Evolutionary conservation across 78 protist species (phyloP).

Genomic region (Mantamonas sphyraenae): DNA sequence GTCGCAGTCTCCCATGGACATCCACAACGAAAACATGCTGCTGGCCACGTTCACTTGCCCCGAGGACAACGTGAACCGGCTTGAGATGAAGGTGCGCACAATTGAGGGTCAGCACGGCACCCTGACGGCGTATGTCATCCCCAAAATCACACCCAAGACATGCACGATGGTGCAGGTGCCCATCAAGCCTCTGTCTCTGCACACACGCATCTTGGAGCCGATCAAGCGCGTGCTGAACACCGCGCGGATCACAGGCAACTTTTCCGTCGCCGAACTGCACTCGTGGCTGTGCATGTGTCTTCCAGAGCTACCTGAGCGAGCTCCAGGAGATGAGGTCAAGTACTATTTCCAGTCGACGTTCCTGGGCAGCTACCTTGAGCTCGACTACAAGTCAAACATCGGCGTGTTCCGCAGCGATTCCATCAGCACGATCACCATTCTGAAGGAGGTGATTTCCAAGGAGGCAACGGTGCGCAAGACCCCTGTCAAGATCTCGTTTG

Average conservation of each 20-base stretch:
- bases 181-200: conserved; percentile 32
- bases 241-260: conserved; percentile 12
- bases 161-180: not conserved
- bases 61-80: not conserved
- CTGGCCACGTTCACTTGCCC: conserved; percentile 16
- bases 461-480: conserved; percentile 29
- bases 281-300: conserved; percentile 12
- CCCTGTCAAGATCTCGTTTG: not conserved
- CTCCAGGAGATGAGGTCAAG: not conserved
- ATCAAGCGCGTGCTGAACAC: not conserved
- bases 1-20: too few species aligned
- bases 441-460: conserved; percentile 22
- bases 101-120: conserved; percentile 34
- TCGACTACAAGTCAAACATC: not conserved
- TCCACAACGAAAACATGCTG: not conserved
- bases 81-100: conserved; percentile 18
- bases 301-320: conserved; percentile 22
- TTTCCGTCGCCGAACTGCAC: conserved; percentile 23
- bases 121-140: conserved; percentile 21
- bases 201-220: not conserved
- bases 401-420: conserved; percentile 20
- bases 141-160: conserved; percentile 12
- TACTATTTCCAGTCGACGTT: conserved; percentile 8
- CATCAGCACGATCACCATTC: conserved; percentile 23
- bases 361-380: conserved; percentile 9